Evolutionary conservation across 495 filamentous ascomycete species (phyloP).

Genomic region (Hypoxylon crocopeplum): DNA sequence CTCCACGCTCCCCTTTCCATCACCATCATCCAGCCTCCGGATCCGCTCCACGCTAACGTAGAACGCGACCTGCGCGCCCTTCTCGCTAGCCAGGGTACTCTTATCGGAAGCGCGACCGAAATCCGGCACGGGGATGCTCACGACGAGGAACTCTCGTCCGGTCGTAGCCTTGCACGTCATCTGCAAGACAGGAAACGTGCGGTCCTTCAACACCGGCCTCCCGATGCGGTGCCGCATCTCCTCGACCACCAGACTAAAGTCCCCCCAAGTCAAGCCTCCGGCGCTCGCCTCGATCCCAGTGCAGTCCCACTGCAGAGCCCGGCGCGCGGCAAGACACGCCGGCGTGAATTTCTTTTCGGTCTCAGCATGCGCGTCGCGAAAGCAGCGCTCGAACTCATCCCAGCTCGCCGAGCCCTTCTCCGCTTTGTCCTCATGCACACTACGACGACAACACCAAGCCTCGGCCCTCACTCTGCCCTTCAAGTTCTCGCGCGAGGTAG

Average conservation of each 20-base stretch:
- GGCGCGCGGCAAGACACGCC: constrained; percentile 62
- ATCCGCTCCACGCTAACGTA: constrained; percentile 71
- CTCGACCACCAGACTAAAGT: constrained; percentile 58
- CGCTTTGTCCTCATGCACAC: constrained; percentile 62
- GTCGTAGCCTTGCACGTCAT: constrained; percentile 41
- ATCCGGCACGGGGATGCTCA: constrained; percentile 61
- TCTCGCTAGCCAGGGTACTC: constrained; percentile 43
- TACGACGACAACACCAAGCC: constrained; percentile 72
- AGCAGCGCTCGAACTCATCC: constrained; percentile 66
- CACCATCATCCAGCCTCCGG: constrained; percentile 34
- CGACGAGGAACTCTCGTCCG: constrained; percentile 56
- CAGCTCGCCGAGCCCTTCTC: constrained; percentile 67
- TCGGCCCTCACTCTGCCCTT: constrained; percentile 50
- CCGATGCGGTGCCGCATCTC: constrained; percentile 60
- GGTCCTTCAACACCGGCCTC: constrained; percentile 57
- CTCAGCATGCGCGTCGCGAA: constrained; percentile 68
- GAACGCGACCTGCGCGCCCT: constrained; percentile 55
- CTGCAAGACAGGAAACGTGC: constrained; percentile 62
- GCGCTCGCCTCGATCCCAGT: constrained; percentile 45
- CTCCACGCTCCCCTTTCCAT: constrained; percentile 49
- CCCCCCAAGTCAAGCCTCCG: constrained; percentile 50
- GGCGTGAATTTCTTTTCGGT: constrained; percentile 78
- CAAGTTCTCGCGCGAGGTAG: constrained; percentile 1
- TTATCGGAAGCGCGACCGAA: constrained; percentile 43
- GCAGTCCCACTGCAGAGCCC: constrained; percentile 62